Evolutionary conservation across 805 yeast species (phyloP).

Genomic region (Barnettozyma botsteinii): DNA sequence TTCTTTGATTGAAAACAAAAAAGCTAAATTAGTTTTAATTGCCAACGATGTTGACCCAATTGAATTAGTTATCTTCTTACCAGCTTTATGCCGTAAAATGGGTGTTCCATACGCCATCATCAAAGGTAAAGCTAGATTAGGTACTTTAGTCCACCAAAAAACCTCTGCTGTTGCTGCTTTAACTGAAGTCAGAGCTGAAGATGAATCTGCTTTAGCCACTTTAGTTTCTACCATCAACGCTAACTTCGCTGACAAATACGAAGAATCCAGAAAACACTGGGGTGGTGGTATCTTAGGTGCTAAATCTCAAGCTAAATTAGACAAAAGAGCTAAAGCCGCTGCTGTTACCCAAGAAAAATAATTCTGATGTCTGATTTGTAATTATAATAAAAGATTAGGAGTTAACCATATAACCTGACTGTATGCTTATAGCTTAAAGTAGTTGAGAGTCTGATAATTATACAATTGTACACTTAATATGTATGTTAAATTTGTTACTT

Average conservation of each 20-base stretch:
- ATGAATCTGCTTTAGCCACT: slow-evolving; percentile 91
- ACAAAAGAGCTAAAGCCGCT: slow-evolving; percentile 20
- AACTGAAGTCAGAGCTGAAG: slow-evolving; percentile 92
- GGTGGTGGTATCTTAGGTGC: slow-evolving; percentile 99
- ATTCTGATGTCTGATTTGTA: slow-evolving; percentile 7
- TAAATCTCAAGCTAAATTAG: slow-evolving; percentile 83
- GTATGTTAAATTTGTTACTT: neutral
- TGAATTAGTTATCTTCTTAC: slow-evolving; percentile 94
- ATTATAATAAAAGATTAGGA: slow-evolving; percentile 4
- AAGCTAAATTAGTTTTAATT: slow-evolving; percentile 93
- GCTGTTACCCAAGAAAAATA: slow-evolving; percentile 12
- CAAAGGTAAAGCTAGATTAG: slow-evolving; percentile 98
- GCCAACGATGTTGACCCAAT: slow-evolving; percentile 99
- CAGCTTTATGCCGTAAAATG: slow-evolving; percentile 99
- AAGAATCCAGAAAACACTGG: slow-evolving; percentile 97
- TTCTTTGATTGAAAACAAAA: slow-evolving; percentile 95
- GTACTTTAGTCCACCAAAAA: slow-evolving; percentile 96
- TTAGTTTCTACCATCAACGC: slow-evolving; percentile 89
- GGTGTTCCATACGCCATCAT: slow-evolving; percentile 98
- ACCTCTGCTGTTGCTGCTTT: slow-evolving; percentile 96
- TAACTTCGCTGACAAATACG: slow-evolving; percentile 91
- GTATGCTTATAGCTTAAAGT: neutral
- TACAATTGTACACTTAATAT: no score
- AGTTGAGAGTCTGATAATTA: neutral
- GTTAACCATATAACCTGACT: neutral